phyloP scores from a whole-genome alignment of 345 rosid genomes.

The Arabidopsis suecica region DNA sequence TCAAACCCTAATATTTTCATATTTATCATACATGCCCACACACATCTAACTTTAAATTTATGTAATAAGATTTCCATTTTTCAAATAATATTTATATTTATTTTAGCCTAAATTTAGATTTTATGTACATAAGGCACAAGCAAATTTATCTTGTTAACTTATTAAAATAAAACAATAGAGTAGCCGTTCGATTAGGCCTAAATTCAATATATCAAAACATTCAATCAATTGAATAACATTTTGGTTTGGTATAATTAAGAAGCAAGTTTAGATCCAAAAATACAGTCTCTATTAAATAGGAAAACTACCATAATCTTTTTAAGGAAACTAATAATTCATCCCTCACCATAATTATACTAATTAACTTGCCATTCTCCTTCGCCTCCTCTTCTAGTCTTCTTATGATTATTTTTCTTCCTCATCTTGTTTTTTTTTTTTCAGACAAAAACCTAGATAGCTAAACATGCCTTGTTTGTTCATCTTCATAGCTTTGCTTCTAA shows the following conservation, averaged over 20 bases:
- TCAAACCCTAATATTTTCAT: not conserved
- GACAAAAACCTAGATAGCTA: not conserved
- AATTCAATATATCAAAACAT: not conserved
- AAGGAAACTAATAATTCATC: conserved; percentile 6
- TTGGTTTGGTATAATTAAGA: not conserved
- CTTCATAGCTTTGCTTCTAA: conserved; percentile 32
- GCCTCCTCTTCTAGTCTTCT: not conserved
- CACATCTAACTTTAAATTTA: not conserved
- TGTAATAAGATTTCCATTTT: not conserved
- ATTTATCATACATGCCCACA: not conserved
- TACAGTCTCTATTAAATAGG: conserved; percentile 23
- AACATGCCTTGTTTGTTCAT: conserved; percentile 39
- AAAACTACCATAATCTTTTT: conserved; percentile 18
- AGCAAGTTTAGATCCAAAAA: conserved; percentile 3
- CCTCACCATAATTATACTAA: conserved; percentile 19
- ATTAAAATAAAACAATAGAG: conserved; percentile 14
- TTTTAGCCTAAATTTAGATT: not conserved
- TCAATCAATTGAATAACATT: not conserved
- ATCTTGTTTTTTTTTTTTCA: not conserved
- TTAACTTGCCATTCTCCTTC: conserved; percentile 14
- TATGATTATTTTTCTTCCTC: not conserved
- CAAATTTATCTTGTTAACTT: not conserved
- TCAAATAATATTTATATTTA: not conserved
- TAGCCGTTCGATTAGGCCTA: conserved; percentile 19
- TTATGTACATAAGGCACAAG: not conserved